Base-by-base conservation (phyloP, 2,329 filamentous ascomycete genomes). In the Anthostomella pinea region DNA sequence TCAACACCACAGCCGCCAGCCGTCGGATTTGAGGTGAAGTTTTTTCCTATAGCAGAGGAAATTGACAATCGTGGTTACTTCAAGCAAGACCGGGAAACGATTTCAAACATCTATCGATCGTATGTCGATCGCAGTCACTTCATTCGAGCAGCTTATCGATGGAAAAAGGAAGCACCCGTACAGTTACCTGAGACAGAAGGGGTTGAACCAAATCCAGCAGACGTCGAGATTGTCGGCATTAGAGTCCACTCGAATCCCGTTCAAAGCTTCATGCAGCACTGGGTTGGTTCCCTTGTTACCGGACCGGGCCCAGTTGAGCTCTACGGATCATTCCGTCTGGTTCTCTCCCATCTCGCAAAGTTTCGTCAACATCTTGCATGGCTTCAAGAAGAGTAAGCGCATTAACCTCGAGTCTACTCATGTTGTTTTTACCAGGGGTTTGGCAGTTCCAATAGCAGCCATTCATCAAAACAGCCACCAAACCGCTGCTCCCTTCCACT, bases 171-270 rank as follows among this genome's bases (percentile, higher is more conserved):
- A 28, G 16, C 8, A n/a, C 16, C 31, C 16, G 9, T 22, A 21
- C 13, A 22, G n/a, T 8, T 23, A 20, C 34, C n/a, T 9, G 23
- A 23, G 7, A 15, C n/a, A n/a, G n/a, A 18, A n/a, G 15, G 16
- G 14, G 19, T 21, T n/a, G 17, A 20, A 9, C 33, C 33, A 14
- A 24, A 27, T 6, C 33, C 37, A n/a, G 15, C 16, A 19, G 33
- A 43, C n/a, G 32, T 43, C 18, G 41, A 43, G n/a, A 13, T 43
- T n/a, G 14, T 37, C 5, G 30, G 26, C 3, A 23, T 44, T 35
- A 33, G 37, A 9, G 28, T 42, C 17, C 5, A 38, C 27, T 42
- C 39, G 10, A 18, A 18, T 2, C 19, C 30, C 18, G 27, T 35
- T n/a, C 10, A 17, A 18, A 9, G 8, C 5, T 11, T 28, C n/a